These are phyloP conservation scores for Paramyrothecium sp. DNA, from an alignment of 2,329 filamentous ascomycete species.

Conservation along the genomic window DNA sequence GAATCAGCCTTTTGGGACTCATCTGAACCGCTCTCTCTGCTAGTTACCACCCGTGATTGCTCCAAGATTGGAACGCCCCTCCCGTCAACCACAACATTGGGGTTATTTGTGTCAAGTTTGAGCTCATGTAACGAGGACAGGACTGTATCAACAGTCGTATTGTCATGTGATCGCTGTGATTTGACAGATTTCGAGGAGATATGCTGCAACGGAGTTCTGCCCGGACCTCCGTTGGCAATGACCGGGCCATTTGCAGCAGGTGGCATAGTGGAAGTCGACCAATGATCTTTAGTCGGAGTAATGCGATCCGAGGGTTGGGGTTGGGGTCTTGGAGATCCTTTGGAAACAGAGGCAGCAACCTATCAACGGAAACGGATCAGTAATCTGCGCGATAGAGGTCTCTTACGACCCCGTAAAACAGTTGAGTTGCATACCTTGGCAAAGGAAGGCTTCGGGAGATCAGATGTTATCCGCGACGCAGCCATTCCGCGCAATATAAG, in stretches of 20 bases:
- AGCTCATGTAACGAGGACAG: constrained; percentile 26
- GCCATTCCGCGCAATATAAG: constrained; percentile 29
- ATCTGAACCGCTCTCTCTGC: constrained; percentile 49
- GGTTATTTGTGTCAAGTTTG: constrained; percentile 25
- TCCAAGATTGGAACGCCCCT: constrained; percentile 39
- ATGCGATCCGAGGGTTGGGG: constrained; percentile 27
- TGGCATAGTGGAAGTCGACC: constrained; percentile 14
- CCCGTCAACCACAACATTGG: constrained; percentile 48
- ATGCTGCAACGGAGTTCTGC: constrained; percentile 9
- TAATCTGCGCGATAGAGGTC: constrained; percentile 1
- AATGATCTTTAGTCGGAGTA: constrained; percentile 20
- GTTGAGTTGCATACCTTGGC: constrained; percentile 60
- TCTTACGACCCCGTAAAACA: too few relatives aligned
- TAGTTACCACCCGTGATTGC: constrained; percentile 26
- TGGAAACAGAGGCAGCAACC: constrained; percentile 47
- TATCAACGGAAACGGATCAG: constrained; percentile 25
- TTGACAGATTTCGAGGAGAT: too few relatives aligned
- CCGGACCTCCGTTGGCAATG: constrained; percentile 23
- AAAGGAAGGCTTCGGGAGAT: constrained; percentile 64
- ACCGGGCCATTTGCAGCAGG: constrained; percentile 15
- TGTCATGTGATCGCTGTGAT: too few relatives aligned
- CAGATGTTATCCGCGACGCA: constrained; percentile 43
- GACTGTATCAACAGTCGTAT: constrained; percentile 17
- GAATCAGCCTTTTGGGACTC: constrained; percentile 61
- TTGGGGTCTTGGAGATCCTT: constrained; percentile 23